Conservation (phyloP, 352 stramenopile species). For the Plasmopara muralis region DNA sequence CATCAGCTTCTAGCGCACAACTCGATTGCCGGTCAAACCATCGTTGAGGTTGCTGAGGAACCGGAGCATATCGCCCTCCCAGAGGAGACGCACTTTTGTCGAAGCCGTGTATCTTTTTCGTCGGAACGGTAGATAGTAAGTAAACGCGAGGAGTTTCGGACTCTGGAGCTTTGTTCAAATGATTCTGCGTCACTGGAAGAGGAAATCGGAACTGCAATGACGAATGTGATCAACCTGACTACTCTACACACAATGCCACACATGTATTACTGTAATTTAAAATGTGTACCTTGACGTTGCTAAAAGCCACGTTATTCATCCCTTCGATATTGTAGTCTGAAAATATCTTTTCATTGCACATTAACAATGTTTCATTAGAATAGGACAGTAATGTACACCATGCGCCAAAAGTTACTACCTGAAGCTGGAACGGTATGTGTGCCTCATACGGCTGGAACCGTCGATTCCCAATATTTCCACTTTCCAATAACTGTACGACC, state of each 20-base stretch:
- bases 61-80: slow-evolving; percentile 24
- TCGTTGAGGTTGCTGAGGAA: slow-evolving; percentile 22
- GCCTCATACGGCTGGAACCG: slow-evolving; percentile 85
- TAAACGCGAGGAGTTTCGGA: slow-evolving; percentile 24
- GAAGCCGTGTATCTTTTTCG: slow-evolving; percentile 30
- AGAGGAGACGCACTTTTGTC: slow-evolving; percentile 13
- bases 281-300: slow-evolving; percentile 48
- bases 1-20: slow-evolving; percentile 68
- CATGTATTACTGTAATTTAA: neutral
- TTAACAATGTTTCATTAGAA: neutral
- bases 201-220: slow-evolving; percentile 55
- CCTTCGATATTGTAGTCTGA: slow-evolving; percentile 90
- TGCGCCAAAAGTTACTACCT: slow-evolving; percentile 29
- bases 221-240: slow-evolving; percentile 4
- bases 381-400: neutral
- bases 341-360: slow-evolving; percentile 49
- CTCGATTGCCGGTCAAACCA: slow-evolving; percentile 71
- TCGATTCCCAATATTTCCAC: slow-evolving; percentile 55
- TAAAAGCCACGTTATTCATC: slow-evolving; percentile 81
- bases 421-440: slow-evolving; percentile 84
- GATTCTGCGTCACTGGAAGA: slow-evolving; percentile 44
- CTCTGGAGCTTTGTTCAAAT: slow-evolving; percentile 23
- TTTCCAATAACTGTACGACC: slow-evolving; percentile 82
- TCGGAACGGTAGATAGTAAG: slow-evolving; percentile 32
- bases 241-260: neutral